Percentiles rank a stretch among this genome's conserved stretches.
Evolutionary conservation across 1,284 basidiomycete species (phyloP).

Genomic region (Gymnopus androsaceus): DNA sequence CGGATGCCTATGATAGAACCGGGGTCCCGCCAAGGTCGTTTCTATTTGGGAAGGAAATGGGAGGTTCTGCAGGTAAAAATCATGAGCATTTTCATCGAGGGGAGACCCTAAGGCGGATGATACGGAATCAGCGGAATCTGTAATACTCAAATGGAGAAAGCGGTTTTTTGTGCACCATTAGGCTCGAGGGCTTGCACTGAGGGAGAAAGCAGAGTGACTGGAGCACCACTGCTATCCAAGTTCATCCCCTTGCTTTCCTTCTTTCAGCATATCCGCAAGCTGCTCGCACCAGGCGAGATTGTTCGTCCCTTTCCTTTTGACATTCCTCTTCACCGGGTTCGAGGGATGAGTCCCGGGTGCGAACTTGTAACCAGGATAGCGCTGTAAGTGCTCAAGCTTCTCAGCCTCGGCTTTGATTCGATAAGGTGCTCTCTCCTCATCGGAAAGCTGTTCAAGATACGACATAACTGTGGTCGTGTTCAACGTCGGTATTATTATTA

Average conservation of each 20-base stretch:
- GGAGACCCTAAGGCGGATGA: too few species aligned
- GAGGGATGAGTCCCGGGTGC: constrained; percentile 45
- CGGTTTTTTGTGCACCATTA: too few species aligned
- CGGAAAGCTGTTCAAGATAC: constrained; percentile 47
- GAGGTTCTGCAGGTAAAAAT: too few species aligned
- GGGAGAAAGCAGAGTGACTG: too few species aligned
- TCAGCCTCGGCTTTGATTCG: constrained; percentile 56
- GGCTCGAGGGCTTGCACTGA: too few species aligned
- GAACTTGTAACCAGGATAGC: constrained; percentile 60
- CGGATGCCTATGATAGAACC: too few species aligned
- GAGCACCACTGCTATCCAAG: too few species aligned
- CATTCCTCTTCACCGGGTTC: constrained; percentile 48
- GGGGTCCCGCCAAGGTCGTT: too few species aligned
- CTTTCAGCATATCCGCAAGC: constrained; percentile 54
- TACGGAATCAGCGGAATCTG: too few species aligned
- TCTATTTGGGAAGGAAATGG: too few species aligned
- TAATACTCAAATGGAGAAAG: too few species aligned
- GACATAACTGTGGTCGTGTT: constrained; percentile 59
- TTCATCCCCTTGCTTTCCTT: constrained; percentile 51
- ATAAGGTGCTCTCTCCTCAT: constrained; percentile 50
- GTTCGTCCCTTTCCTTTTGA: constrained; percentile 48
- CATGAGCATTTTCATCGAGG: too few species aligned
- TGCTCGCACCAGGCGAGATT: constrained; percentile 51
- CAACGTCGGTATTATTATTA: constrained; percentile 32
- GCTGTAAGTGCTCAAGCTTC: constrained; percentile 56